Evolutionary conservation across 2,329 filamentous ascomycete species (phyloP).

Genomic region (Nannizziopsis barbatae): DNA sequence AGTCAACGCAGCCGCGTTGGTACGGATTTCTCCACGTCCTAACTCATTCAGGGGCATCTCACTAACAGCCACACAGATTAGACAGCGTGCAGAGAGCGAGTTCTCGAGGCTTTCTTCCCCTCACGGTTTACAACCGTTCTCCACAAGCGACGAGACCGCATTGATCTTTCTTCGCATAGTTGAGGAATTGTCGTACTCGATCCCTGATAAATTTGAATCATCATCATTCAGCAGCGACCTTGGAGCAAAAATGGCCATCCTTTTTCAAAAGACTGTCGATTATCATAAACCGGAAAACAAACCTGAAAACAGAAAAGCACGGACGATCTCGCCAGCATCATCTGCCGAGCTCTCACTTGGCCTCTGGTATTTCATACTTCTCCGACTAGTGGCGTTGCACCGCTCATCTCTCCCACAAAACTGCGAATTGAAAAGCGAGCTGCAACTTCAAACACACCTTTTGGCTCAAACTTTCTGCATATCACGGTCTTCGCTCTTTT

Average conservation of each 20-base stretch:
- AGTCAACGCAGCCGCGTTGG: slow-evolving; percentile 28
- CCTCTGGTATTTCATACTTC: slow-evolving; percentile 34
- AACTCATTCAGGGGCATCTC: not conserved
- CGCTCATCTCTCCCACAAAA: slow-evolving; percentile 26
- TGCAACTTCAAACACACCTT: slow-evolving; percentile 29
- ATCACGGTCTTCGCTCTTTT: slow-evolving; percentile 29
- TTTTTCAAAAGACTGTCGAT: slow-evolving; percentile 30
- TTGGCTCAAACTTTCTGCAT: slow-evolving; percentile 33
- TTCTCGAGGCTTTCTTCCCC: slow-evolving; percentile 26
- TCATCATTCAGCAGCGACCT: slow-evolving; percentile 25
- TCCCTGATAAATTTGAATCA: slow-evolving; percentile 25
- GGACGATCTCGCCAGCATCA: not conserved
- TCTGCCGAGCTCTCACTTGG: slow-evolving; percentile 18
- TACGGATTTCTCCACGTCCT: slow-evolving; percentile 13
- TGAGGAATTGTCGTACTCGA: slow-evolving; percentile 30
- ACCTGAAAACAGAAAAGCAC: not conserved
- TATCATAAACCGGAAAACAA: slow-evolving; percentile 19
- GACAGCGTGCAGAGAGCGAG: slow-evolving; percentile 32
- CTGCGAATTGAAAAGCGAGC: slow-evolving; percentile 18
- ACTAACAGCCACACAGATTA: slow-evolving; percentile 24
- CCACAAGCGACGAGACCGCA: slow-evolving; percentile 23
- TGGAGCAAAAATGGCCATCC: slow-evolving; percentile 32
- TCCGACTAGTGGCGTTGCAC: slow-evolving; percentile 33
- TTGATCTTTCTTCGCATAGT: slow-evolving; percentile 31
- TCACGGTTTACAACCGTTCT: slow-evolving; percentile 12